Evolutionary conservation across 139 green algal genomes (phyloP).

Genomic region (Chlorella sp.): DNA sequence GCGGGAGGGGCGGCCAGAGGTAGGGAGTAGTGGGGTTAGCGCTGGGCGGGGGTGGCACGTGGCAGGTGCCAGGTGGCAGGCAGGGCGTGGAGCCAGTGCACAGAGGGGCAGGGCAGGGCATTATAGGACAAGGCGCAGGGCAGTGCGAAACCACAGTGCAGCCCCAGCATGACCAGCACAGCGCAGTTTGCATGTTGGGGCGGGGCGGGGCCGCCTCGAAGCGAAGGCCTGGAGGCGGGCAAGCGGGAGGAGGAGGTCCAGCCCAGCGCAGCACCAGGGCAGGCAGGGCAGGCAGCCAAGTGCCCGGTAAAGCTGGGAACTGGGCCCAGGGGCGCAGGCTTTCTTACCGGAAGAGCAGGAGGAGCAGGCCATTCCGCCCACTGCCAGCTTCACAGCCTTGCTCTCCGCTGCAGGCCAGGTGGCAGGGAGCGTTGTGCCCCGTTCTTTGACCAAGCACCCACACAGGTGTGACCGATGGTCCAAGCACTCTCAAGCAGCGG

Average conservation of each 20-base stretch:
- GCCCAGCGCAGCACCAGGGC: too few relatives aligned
- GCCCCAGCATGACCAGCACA: background rate
- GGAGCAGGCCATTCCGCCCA: constrained; percentile 24
- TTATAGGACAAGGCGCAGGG: background rate
- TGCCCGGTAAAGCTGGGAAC: too few relatives aligned
- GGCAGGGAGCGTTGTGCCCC: background rate
- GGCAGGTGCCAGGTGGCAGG: background rate
- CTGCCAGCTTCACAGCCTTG: constrained; percentile 8
- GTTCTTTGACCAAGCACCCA: background rate
- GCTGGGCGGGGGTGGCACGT: background rate
- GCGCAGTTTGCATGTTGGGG: too few relatives aligned
- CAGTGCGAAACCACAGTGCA: background rate
- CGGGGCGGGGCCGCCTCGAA: too few relatives aligned
- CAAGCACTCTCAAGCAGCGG: background rate
- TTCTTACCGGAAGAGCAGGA: background rate
- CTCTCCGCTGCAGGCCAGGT: background rate
- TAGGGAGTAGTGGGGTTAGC: background rate
- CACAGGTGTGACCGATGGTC: background rate
- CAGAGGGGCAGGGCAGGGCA: background rate
- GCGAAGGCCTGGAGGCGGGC: too few relatives aligned
- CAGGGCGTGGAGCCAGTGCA: background rate
- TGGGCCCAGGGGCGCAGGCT: too few relatives aligned
- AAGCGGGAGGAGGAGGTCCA: too few relatives aligned
- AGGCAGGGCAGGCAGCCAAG: background rate
- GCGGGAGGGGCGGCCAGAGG: background rate